Evolutionary conservation across 371 early-diverging fungal species (phyloP), one percentile per base, ranked within the genome.

Genomic region (Apophysomyces trapeziformis): DNA sequence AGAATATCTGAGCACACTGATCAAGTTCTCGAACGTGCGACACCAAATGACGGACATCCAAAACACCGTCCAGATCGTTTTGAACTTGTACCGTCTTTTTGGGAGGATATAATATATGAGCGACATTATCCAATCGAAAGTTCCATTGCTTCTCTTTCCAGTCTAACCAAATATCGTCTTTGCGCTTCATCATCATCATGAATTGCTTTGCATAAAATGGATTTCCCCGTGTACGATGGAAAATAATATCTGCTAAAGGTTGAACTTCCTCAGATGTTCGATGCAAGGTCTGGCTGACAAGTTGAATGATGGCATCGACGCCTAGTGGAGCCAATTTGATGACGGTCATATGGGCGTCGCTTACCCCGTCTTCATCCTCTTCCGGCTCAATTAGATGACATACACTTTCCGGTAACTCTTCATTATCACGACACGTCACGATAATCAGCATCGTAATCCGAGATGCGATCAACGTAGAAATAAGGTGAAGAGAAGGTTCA

Each of bases 191-290:
- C 50, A 74, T 76, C 37, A 69, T 60, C 60, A 75, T 56, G 13
- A 81, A 72, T 41, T 81, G 82, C 16, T 76, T 75, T 11, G 79
- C 75, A 43, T 75, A 81, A 60, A 81, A 78, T 1, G 82, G 82
- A 12, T 81, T 81, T 2, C 82, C 82, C 35, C 75, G 68, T n/a
- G 79, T 78, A 57, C 75, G 75, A 4, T 61, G 71, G 41, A 67
- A 75, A 12, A 82, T 65, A 11, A 77, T 66, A 8, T 78, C 75
- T 0, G 68, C 74, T 1, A 82, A 61, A 7, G 71, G 79, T 43
- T 67, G 65, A 7, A 72, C 66, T 2, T 58, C 46, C 35, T 73
- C 68, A 9, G 68, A 57, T 1, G 44, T 65, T 13, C 74, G 70
- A 37, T 80, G 75, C 14, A 82, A 50, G 1, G 79, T 79, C 21